Conservation (phyloP, 352 stramenopile genomes). For the Hyaloperonospora brassicae region DNA sequence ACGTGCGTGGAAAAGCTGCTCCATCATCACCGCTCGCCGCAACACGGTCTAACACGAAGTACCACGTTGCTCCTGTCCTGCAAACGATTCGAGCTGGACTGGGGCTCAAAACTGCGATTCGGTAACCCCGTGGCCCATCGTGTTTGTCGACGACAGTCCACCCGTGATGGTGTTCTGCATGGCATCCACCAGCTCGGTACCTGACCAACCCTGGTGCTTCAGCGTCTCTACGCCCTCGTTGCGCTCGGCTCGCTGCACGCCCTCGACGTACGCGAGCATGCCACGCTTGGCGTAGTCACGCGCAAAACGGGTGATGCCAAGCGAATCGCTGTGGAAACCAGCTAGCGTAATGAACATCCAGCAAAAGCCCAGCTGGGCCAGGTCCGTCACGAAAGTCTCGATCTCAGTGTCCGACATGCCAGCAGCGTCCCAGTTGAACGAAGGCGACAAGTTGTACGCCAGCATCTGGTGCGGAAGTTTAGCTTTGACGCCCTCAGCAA, state of each 20-base stretch:
- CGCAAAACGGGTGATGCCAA: constrained; percentile 93
- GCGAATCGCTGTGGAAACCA: constrained; percentile 96
- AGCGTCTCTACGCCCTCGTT: constrained; percentile 92
- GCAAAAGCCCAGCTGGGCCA: constrained; percentile 92
- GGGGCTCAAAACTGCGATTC: constrained; percentile 91
- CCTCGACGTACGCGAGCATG: constrained; percentile 95
- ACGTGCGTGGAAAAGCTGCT: constrained; percentile 16
- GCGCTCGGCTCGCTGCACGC: constrained; percentile 93
- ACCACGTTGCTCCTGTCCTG: constrained; percentile 8
- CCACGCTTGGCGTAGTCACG: constrained; percentile 86
- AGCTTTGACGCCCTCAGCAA: constrained; percentile 89
- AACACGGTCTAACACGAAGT: constrained; percentile 8
- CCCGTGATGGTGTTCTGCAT: constrained; percentile 94
- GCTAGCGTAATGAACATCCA: constrained; percentile 99
- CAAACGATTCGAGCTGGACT: neutral
- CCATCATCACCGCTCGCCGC: constrained; percentile 9
- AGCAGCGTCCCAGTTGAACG: constrained; percentile 98
- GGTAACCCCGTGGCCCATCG: constrained; percentile 95
- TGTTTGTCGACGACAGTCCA: constrained; percentile 93
- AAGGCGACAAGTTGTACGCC: constrained; percentile 97
- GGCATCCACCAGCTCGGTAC: constrained; percentile 93
- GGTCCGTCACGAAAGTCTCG: constrained; percentile 91
- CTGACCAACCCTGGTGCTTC: constrained; percentile 97
- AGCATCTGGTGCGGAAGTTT: constrained; percentile 94
- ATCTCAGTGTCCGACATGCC: constrained; percentile 94